Base-by-base conservation (phyloP, 257 asterid genomes). In the Anisodus tanguticus region DNA sequence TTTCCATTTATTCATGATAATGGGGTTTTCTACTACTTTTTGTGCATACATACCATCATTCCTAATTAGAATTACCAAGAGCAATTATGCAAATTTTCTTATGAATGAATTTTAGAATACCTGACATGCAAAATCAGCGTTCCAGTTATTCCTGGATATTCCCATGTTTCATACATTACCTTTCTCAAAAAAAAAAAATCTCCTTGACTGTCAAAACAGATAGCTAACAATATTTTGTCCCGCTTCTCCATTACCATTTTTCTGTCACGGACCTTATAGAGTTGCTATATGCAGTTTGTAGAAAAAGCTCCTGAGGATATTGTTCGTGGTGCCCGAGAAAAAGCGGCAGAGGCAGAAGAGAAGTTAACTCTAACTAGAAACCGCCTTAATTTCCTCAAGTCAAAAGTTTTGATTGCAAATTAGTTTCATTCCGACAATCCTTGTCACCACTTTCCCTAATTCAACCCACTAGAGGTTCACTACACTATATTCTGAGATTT, bases 271-370 rank as follows among this genome's bases (percentile, higher is more conserved):
- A 51, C 47, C 81, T 76, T 76, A 43, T 62, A 39, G 84, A 16
- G 84, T 83, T 15, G 58, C 83, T 83, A 37, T 68, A 9, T 59
- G 78, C 93, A 96, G 99, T 96, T 96, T 64, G 93, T 93, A 70
- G 98, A 93, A 89, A 96, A 91, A 90, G 98, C 99, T 81, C 99
- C 99, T 0, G 92, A 91, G 90, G 95, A 93, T 85, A 86, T 96
- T 49, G 95, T 96, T 16, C 92, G 89, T 49, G 94, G 97, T 83
- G 98, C 94, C 58, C 90, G 87, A 74, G 97, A 94, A 81, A 96
- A 94, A 82, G 99, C 93, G 82, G 91, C 91, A 80, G 98, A 96
- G 89, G 94, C 96, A 3, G 93, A 94, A 86, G 99, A 96, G 91
- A 96, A 93, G 85, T 79, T 96, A 68, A 92, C 85, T 51, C 86